Evolutionary conservation across 345 rosid genomes (phyloP).

Genomic region (Brassica rapa): DNA sequence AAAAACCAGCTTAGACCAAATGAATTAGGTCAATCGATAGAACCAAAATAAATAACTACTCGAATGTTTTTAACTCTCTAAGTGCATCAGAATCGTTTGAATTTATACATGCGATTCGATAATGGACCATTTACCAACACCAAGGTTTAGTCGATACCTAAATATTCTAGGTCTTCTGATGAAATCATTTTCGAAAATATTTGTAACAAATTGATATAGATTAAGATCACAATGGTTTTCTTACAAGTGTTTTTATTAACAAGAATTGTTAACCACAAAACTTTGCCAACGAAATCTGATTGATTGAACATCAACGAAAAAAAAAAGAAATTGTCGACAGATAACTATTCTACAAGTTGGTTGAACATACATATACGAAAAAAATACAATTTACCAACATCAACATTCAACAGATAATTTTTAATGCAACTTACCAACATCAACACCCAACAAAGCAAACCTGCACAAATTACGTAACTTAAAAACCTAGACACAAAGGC

Average conservation of each 20-base stretch:
- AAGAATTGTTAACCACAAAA: not conserved
- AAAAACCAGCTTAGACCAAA: not conserved
- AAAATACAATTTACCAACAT: not conserved
- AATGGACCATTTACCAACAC: not conserved
- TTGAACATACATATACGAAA: not conserved
- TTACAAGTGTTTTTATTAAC: not conserved
- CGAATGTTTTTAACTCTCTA: not conserved
- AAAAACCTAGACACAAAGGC: conserved; percentile 1
- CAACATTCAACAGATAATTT: not conserved
- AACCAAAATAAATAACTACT: not conserved
- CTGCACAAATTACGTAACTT: conserved; percentile 19
- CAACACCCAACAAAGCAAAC: conserved; percentile 8
- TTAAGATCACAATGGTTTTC: not conserved
- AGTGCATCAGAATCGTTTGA: not conserved
- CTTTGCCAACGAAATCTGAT: not conserved
- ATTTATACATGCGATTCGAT: not conserved
- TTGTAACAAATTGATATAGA: not conserved
- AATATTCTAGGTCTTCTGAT: not conserved
- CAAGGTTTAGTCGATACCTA: not conserved
- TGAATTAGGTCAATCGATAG: not conserved
- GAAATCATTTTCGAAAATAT: not conserved
- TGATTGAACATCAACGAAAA: not conserved
- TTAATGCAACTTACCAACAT: conserved; percentile 7
- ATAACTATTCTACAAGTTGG: conserved; percentile 3
- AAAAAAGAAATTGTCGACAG: not conserved